Base-by-base conservation (phyloP, 2,329 filamentous ascomycete species). In the Corniculantispora saksenae region DNA sequence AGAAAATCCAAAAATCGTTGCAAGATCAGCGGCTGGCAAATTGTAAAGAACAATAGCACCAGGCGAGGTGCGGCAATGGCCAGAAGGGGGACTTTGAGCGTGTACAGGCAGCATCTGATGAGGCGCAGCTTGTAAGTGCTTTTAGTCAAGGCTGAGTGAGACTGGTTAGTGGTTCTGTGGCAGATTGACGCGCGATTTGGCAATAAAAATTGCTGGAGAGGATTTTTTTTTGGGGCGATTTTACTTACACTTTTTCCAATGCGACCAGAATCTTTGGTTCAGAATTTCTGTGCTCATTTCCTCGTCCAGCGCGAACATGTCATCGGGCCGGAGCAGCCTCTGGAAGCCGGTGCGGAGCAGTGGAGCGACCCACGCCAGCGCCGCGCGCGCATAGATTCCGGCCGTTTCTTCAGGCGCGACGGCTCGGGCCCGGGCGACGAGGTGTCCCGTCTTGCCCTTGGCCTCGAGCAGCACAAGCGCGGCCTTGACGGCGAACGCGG, bases 281-380 rank as follows among this genome's bases (percentile, higher is more conserved):
- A 79, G 66, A 17, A 62, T 64, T 17, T 69, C 75, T 51, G 74
- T 68, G 10, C 65, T 66, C 75, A 79, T 76, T 21, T 70, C 67
- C 29, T 76, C 71, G 19, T 77, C 75, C 57, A 81, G 70, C 3
- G 70, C 67, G 45, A 76, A 77, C 25, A 80, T 64, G 64, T 80
- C 76, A 32, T 71, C 68, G 7, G 76, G 74, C 51, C 66, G 72
- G 19, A 81, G 68, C 51, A 80, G 67, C 25, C 71, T 71, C 25
- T 68, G 69, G 43, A 77, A 81, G 1, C 79, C 79, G 13, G 67
- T 74, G 55, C 68, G 61, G 67, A 81, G 70, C 23, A 81, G 70
- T 8, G 73, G 71, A 43, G 75, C 76, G 45, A 80, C 68, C 79
- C 79, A 81, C 67, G 74, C 75, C 63, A 79, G 76, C 43, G 80